Conservation (phyloP, 169 alveolate genomes). For the Nephromyces sp. region DNA sequence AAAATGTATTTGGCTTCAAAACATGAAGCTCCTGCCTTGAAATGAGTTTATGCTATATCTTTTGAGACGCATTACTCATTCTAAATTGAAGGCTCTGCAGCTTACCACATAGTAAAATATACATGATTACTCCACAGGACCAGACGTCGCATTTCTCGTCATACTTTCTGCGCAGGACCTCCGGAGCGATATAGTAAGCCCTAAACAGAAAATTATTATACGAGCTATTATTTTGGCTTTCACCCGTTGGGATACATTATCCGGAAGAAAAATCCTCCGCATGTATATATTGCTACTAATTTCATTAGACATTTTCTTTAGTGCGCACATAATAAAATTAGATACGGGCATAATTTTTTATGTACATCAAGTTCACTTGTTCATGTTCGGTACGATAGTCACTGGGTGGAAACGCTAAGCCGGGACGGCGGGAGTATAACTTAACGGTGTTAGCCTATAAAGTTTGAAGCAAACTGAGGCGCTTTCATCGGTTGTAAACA, state of each 20-base stretch:
- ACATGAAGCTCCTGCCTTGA: background rate
- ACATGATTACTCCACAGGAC: constrained; percentile 83
- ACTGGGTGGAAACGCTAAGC: too few species aligned
- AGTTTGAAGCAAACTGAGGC: too few species aligned
- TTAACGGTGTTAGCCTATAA: too few species aligned
- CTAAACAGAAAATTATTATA: constrained; percentile 8
- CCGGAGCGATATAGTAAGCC: constrained; percentile 94
- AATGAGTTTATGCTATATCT: background rate
- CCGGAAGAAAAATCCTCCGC: background rate
- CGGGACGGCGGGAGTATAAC: too few species aligned
- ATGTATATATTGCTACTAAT: background rate
- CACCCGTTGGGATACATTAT: too few species aligned
- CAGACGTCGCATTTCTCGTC: constrained; percentile 87
- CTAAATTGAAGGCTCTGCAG: constrained; percentile 40
- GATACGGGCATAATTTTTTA: too few species aligned
- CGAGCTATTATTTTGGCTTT: background rate
- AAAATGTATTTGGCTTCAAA: background rate
- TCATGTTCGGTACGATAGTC: too few species aligned
- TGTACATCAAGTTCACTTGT: too few species aligned
- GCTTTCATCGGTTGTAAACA: too few species aligned
- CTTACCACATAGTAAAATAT: constrained; percentile 63
- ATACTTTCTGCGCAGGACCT: constrained; percentile 79
- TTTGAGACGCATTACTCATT: background rate
- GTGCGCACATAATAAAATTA: too few species aligned
- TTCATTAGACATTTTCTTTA: background rate